phyloP scores from a whole-genome alignment of 495 filamentous ascomycete species.

The Glutinoglossum americanum region DNA sequence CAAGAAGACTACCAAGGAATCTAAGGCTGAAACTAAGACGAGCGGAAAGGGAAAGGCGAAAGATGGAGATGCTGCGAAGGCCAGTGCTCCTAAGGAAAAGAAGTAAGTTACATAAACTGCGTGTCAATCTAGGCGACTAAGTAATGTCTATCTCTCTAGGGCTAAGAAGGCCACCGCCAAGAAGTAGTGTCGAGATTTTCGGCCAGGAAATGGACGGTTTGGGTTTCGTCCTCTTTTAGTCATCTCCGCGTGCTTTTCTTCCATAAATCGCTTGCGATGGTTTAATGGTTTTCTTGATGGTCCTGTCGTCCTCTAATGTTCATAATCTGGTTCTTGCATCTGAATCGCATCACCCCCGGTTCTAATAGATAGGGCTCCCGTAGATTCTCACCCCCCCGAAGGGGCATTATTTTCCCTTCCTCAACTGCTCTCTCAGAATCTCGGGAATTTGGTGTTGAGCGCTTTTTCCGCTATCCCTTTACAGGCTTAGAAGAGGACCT shows the following conservation, averaged over 20 bases:
- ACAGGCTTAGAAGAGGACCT: background rate
- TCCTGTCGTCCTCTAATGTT: background rate
- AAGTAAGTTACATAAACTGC: background rate
- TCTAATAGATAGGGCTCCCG: background rate
- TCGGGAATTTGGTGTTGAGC: too few species aligned
- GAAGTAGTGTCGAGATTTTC: background rate
- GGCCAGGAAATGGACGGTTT: background rate
- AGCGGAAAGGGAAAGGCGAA: background rate
- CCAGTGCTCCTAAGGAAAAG: background rate
- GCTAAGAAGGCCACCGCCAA: background rate
- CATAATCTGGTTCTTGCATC: background rate
- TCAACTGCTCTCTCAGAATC: too few species aligned
- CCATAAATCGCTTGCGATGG: background rate
- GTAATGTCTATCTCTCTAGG: background rate
- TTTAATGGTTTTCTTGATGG: background rate
- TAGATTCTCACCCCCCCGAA: background rate
- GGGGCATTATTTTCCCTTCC: background rate
- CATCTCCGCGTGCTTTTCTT: background rate
- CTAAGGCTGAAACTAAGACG: background rate
- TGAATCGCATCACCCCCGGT: background rate
- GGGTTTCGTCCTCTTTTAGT: background rate
- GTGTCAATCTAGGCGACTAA: background rate
- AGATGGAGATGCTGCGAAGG: background rate
- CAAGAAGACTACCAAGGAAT: background rate
- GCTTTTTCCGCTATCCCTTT: too few species aligned